Evolutionary conservation across 2,329 filamentous ascomycete genomes (phyloP).

Genomic region (Fusarium neocosmosporiellum): DNA sequence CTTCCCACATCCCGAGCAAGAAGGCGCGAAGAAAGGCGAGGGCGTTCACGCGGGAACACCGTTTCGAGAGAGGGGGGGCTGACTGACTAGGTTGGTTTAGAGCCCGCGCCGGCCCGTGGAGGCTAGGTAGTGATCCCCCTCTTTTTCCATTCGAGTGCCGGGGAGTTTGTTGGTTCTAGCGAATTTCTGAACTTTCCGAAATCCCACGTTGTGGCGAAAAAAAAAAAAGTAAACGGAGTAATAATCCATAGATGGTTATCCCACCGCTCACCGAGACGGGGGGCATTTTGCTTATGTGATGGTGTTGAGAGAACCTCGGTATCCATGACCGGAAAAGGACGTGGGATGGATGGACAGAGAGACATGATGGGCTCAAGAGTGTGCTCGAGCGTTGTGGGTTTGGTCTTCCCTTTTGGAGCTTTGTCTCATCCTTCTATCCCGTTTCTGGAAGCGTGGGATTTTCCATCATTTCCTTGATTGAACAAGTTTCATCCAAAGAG

Average conservation of each 20-base stretch:
- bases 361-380: conserved; percentile 5
- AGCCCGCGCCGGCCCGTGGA: not conserved
- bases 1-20: not conserved
- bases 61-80: not conserved
- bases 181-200: not conserved
- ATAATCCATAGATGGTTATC: not conserved
- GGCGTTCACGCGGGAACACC: not conserved
- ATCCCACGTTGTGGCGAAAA: not conserved
- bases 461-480: not conserved
- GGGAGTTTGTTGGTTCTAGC: not conserved
- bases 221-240: not conserved
- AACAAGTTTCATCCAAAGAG: not conserved
- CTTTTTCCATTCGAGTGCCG: not conserved
- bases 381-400: conserved; percentile 14
- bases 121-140: not conserved
- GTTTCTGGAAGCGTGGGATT: not conserved
- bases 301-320: not conserved
- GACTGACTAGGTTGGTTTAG: not conserved
- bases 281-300: not conserved
- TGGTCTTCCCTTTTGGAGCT: not conserved
- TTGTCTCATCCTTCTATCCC: not conserved
- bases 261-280: not conserved
- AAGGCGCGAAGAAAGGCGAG: not conserved
- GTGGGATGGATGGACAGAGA: not conserved
- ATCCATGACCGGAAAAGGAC: not conserved